These are phyloP conservation scores for Fusarium sp. DNA, from an alignment of 2,329 filamentous ascomycete genomes.

Conservation along the genomic window DNA sequence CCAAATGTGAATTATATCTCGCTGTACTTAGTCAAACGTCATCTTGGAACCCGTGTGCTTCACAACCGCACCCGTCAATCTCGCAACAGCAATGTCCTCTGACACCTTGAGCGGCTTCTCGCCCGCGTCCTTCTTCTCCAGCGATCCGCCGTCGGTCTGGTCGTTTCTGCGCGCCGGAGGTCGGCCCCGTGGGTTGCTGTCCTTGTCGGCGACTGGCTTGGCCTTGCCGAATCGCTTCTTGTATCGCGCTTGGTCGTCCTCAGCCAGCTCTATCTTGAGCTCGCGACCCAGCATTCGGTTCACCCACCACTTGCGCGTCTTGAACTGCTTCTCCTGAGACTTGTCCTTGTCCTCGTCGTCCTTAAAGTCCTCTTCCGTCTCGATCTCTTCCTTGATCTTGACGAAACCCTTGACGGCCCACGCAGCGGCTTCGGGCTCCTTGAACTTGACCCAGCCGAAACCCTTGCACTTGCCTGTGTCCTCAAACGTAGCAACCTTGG, in stretches of 20 bases:
- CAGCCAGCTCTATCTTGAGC: slow-evolving; percentile 91
- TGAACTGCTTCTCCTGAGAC: slow-evolving; percentile 64
- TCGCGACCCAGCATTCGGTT: slow-evolving; percentile 84
- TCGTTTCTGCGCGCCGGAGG: slow-evolving; percentile 54
- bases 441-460: slow-evolving; percentile 94
- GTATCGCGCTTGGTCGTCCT: slow-evolving; percentile 89
- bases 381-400: slow-evolving; percentile 74
- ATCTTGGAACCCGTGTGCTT: slow-evolving; percentile 83
- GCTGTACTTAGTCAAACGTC: slow-evolving; percentile 74
- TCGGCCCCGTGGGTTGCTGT: slow-evolving; percentile 47
- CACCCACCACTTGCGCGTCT: slow-evolving; percentile 82
- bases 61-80: slow-evolving; percentile 83
- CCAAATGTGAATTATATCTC: slow-evolving; percentile 38
- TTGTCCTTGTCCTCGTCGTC: slow-evolving; percentile 56
- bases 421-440: slow-evolving; percentile 79
- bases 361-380: slow-evolving; percentile 72
- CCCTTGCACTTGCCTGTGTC: slow-evolving; percentile 98
- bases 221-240: slow-evolving; percentile 93
- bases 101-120: slow-evolving; percentile 57
- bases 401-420: slow-evolving; percentile 81
- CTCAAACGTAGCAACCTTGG: slow-evolving; percentile 94
- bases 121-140: slow-evolving; percentile 47
- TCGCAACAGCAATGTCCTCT: slow-evolving; percentile 65
- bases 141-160: slow-evolving; percentile 33
- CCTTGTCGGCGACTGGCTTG: slow-evolving; percentile 48